These are phyloP conservation scores for Mycena albidolilacea DNA, from an alignment of 768 basidiomycete genomes.

Conservation along the genomic window DNA sequence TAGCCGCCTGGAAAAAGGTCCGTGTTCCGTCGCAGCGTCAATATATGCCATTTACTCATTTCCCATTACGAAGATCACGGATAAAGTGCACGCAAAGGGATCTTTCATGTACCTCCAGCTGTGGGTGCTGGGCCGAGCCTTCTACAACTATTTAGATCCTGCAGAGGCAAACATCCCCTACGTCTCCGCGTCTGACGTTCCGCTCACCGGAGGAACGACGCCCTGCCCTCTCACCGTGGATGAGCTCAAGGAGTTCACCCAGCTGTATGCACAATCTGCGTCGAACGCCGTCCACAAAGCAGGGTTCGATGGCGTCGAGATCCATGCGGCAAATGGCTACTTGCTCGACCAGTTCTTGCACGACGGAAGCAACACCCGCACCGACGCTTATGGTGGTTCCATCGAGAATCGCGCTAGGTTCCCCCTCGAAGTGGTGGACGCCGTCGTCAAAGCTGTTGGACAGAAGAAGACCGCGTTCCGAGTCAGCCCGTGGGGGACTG, in stretches of 20 bases:
- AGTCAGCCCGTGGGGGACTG: conserved; percentile 56
- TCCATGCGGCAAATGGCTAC: conserved; percentile 51
- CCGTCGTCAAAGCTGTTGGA: conserved; percentile 60
- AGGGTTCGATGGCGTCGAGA: conserved; percentile 73
- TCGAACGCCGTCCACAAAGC: conserved; percentile 60
- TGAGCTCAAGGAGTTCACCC: conserved; percentile 54
- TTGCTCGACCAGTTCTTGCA: conserved; percentile 66
- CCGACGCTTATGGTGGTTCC: conserved; percentile 39
- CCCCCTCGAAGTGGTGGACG: conserved; percentile 57
- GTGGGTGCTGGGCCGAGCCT: conserved; percentile 62
- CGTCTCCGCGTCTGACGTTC: conserved; percentile 47
- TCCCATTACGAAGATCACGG: conserved; percentile 22
- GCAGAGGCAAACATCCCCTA: conserved; percentile 45
- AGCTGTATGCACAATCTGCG: conserved; percentile 61
- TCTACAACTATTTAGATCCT: conserved; percentile 41
- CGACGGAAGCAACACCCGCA: conserved; percentile 58
- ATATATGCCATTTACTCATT: not conserved
- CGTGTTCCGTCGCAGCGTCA: conserved; percentile 12
- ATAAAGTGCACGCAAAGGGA: conserved; percentile 40
- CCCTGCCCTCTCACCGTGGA: conserved; percentile 49
- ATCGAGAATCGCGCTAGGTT: conserved; percentile 65
- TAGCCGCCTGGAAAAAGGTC: conserved; percentile 62
- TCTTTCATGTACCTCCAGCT: conserved; percentile 61
- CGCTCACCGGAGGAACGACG: conserved; percentile 25
- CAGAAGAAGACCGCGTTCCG: conserved; percentile 58